Evolutionary conservation across 495 filamentous ascomycete species (phyloP).

Genomic region (Xylaria bambusicola): DNA sequence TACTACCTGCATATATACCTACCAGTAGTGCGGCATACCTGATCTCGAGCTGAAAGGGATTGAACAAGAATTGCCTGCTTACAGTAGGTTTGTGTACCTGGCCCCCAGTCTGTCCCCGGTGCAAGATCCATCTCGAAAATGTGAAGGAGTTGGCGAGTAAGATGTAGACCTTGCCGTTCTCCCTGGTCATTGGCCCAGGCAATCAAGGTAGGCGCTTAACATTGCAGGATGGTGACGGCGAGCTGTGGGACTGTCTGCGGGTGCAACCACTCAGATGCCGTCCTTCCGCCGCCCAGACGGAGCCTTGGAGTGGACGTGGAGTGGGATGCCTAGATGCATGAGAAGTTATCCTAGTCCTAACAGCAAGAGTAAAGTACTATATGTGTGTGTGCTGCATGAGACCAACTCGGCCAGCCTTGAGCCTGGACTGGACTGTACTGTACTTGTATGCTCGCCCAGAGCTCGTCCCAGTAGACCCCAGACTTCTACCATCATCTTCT

Average conservation of each 20-base stretch:
- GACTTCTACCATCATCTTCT: too few species aligned
- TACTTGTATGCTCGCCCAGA: too few species aligned
- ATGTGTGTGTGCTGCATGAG: too few species aligned
- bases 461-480: too few species aligned
- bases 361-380: background rate
- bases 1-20: background rate
- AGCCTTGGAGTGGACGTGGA: too few species aligned
- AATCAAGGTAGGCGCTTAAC: slow-evolving; percentile 12
- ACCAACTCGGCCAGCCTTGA: too few species aligned
- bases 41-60: background rate
- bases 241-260: slow-evolving; percentile 9
- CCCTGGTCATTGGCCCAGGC: slow-evolving; percentile 5
- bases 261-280: background rate
- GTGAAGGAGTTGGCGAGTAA: slow-evolving; percentile 6
- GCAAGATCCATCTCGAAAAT: slow-evolving; percentile 6
- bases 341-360: background rate
- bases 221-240: slow-evolving; percentile 6
- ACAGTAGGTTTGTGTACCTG: too few species aligned
- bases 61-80: background rate
- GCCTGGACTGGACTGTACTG: too few species aligned
- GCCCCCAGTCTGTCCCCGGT: background rate
- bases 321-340: too few species aligned
- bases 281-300: too few species aligned
- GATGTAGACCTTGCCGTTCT: slow-evolving; percentile 6
- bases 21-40: background rate